Percentiles rank a stretch among this genome's conserved stretches.
Conservation (phyloP, 1,284 basidiomycete species). For the Cryptococcus wingfieldii region DNA sequence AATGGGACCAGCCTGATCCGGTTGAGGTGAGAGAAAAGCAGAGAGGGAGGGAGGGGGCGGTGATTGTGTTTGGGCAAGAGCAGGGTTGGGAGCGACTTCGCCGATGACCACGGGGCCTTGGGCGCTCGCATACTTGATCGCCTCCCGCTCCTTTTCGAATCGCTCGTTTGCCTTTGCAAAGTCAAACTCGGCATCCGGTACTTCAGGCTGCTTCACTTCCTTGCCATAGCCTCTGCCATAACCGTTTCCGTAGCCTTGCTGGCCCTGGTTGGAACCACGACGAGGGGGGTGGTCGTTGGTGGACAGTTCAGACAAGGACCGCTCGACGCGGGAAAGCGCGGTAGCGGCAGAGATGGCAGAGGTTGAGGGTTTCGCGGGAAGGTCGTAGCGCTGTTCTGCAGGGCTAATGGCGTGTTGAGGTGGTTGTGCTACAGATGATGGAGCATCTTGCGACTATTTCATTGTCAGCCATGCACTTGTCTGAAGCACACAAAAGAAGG, state of each 20-base stretch:
- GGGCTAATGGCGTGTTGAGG: background rate
- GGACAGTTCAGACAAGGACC: slow-evolving; percentile 34
- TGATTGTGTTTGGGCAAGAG: slow-evolving; percentile 14
- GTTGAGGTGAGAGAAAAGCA: slow-evolving; percentile 13
- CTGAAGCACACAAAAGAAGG: background rate
- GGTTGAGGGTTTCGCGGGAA: slow-evolving; percentile 30
- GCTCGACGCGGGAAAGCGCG: slow-evolving; percentile 40
- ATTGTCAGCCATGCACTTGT: background rate
- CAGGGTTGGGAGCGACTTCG: slow-evolving; percentile 10
- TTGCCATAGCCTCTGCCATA: too few species aligned
- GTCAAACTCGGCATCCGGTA: slow-evolving; percentile 45
- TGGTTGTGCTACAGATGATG: slow-evolving; percentile 8
- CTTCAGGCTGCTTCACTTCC: slow-evolving; percentile 20
- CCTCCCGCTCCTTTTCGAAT: slow-evolving; percentile 37
- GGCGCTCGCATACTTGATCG: slow-evolving; percentile 14
- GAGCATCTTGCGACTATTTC: background rate
- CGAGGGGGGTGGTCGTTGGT: slow-evolving; percentile 12
- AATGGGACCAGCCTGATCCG: background rate
- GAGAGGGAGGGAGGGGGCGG: slow-evolving; percentile 26
- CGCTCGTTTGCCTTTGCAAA: slow-evolving; percentile 36
- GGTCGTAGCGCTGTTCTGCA: slow-evolving; percentile 11
- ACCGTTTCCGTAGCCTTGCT: background rate
- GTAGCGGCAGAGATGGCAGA: slow-evolving; percentile 30
- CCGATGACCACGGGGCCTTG: slow-evolving; percentile 2
- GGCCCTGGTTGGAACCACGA: background rate